Conservation (phyloP, 75 land plant species). For the Sequoiadendron giganteum region DNA sequence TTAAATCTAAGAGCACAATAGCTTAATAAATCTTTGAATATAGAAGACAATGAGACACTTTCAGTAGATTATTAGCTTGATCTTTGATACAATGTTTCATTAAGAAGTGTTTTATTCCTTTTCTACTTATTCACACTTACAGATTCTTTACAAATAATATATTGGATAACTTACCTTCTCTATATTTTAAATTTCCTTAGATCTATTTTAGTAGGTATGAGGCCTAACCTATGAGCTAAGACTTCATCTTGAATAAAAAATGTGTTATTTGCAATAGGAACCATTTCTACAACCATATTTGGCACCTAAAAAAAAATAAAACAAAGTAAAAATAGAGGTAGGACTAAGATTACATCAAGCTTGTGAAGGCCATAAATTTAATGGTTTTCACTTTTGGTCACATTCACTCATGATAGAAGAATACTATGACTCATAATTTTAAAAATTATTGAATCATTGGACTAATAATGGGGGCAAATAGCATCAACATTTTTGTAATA, state of each 20-base stretch:
- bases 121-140: too few relatives aligned
- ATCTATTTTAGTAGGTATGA: conserved; percentile 80
- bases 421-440: background rate
- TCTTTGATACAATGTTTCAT: too few relatives aligned
- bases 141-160: background rate
- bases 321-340: background rate
- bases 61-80: too few relatives aligned
- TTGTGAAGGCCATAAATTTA: background rate
- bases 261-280: conserved; percentile 86
- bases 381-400: background rate
- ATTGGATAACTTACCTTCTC: conserved; percentile 49
- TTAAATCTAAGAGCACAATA: too few relatives aligned
- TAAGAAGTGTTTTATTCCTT: too few relatives aligned
- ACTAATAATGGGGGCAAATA: background rate
- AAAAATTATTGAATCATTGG: background rate
- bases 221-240: conserved; percentile 88
- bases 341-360: background rate
- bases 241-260: conserved; percentile 90
- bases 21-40: too few relatives aligned
- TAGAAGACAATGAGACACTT: too few relatives aligned
- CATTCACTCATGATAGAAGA: background rate
- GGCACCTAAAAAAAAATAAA: conserved; percentile 59
- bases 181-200: conserved; percentile 82
- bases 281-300: conserved; percentile 96
- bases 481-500: background rate